Evolutionary conservation across 805 yeast genomes (phyloP).

Genomic region (Saccharomycopsis sp.): DNA sequence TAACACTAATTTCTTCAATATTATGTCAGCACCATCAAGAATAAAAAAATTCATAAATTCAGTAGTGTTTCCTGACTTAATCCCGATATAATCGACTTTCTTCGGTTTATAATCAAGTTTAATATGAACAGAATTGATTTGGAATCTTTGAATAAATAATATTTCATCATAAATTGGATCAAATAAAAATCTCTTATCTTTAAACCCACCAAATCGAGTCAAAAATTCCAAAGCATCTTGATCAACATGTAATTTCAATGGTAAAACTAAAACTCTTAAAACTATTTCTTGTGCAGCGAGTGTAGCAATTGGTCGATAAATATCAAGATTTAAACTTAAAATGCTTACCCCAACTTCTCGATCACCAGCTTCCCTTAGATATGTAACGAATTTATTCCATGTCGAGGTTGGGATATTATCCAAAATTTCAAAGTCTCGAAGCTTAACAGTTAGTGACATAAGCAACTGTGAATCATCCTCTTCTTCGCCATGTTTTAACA

Average conservation of each 20-base stretch:
- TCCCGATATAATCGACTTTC: slow-evolving; percentile 75
- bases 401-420: slow-evolving; percentile 84
- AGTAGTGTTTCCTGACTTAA: slow-evolving; percentile 77
- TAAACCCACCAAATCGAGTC: slow-evolving; percentile 73
- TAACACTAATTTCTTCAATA: slow-evolving; percentile 50
- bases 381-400: slow-evolving; percentile 79
- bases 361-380: slow-evolving; percentile 61
- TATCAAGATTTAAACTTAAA: slow-evolving; percentile 45
- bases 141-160: slow-evolving; percentile 60
- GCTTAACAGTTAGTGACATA: slow-evolving; percentile 40
- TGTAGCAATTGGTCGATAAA: slow-evolving; percentile 55
- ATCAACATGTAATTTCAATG: slow-evolving; percentile 78
- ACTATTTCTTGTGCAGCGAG: slow-evolving; percentile 66
- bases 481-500: slow-evolving; percentile 13
- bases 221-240: slow-evolving; percentile 89
- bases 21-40: slow-evolving; percentile 76
- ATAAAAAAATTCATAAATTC: slow-evolving; percentile 87
- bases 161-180: slow-evolving; percentile 56
- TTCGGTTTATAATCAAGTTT: slow-evolving; percentile 90
- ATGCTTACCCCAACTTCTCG: slow-evolving; percentile 64
- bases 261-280: slow-evolving; percentile 48
- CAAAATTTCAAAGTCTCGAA: slow-evolving; percentile 51
- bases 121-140: slow-evolving; percentile 50
- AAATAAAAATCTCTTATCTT: slow-evolving; percentile 58
- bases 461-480: slow-evolving; percentile 37